phyloP scores from a whole-genome alignment of 2,329 filamentous ascomycete species.

The Penicillium oxalicum region DNA sequence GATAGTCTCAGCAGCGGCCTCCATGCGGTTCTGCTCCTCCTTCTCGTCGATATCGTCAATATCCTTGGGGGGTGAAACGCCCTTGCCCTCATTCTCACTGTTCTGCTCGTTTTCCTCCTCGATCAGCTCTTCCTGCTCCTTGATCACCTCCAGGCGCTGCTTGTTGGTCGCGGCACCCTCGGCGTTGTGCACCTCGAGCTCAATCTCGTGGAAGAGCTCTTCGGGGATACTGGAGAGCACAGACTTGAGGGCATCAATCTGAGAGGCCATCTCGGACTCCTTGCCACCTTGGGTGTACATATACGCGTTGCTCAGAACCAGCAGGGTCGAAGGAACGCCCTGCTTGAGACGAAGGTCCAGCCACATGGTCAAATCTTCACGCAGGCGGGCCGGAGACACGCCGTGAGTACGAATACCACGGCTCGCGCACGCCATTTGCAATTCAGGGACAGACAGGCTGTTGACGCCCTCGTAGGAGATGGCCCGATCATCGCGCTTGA shows the following conservation, averaged over 20 bases:
- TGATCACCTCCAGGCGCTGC: constrained; percentile 94
- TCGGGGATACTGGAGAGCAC: constrained; percentile 93
- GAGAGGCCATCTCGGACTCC: constrained; percentile 73
- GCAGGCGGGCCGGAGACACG: constrained; percentile 78
- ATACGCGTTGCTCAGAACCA: constrained; percentile 95
- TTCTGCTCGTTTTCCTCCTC: constrained; percentile 94
- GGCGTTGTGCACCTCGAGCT: constrained; percentile 93
- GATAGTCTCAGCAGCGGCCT: constrained; percentile 41
- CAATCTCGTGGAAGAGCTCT: constrained; percentile 98
- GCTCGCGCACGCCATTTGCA: constrained; percentile 86
- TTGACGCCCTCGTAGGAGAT: constrained; percentile 93
- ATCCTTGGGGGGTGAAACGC: constrained; percentile 72
- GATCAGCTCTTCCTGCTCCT: constrained; percentile 97
- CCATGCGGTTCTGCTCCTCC: constrained; percentile 54
- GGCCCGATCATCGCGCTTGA: constrained; percentile 94
- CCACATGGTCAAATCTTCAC: constrained; percentile 90
- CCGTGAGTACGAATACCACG: constrained; percentile 90
- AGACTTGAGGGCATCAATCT: constrained; percentile 87
- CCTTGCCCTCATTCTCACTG: constrained; percentile 68
- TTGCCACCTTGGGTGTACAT: constrained; percentile 78
- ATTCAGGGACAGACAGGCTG: constrained; percentile 82
- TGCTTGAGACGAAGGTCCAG: constrained; percentile 87
- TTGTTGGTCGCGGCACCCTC: constrained; percentile 98
- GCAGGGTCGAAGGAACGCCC: constrained; percentile 89
- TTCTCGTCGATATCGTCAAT: constrained; percentile 92